Evolutionary conservation across 441 rosid species (phyloP), one percentile per base, ranked within the genome.

Genomic region (Corymbia calophylla): DNA sequence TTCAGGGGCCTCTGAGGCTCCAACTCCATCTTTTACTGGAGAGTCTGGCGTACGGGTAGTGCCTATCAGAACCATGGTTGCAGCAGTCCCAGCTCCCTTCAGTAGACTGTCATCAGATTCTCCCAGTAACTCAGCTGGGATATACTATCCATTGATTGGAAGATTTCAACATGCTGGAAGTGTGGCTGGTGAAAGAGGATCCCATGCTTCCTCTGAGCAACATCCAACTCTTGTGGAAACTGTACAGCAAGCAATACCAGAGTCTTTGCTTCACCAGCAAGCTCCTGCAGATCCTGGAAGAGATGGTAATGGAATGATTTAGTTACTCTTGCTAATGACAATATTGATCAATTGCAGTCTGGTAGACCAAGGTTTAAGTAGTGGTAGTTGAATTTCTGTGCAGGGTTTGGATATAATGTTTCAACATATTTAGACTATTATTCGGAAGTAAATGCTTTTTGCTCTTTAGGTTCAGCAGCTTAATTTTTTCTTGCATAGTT

Each of bases 1-100:
- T 89, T 87, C 95, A 51, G 91, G 94, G 90, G 88, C 86, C 87
- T 53, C 93, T 66, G 98, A 93, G 53, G 58, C 49, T 80, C 47
- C 84, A 84, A 87, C 89, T 87, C 91, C 94, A 84, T 70, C 95
- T 88, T 90, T 93, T 82, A 88, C 94, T 86, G 94, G 94, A 87
- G 97, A 96, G 68, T 88, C 96, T 89, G 95, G 96, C 54, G 95
- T 95, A 14, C 92, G 97, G 89, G 94, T 94, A 31, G 93, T 96
- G 90, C 97, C 98, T 58, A 89, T 96, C 89, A 93, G 97, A 90
- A 95, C 96, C 23, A 91, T 95, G 95, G 95, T 95, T 88, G 96
- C 95, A 25, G 94, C 97, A 70, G 94, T 94, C 81, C 96, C 96
- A 60, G 92, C 93, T 60, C 77, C 95, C 70, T 93, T 95, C 88